Conservation (phyloP, 441 rosid species). For the Adansonia rubrostipa region DNA sequence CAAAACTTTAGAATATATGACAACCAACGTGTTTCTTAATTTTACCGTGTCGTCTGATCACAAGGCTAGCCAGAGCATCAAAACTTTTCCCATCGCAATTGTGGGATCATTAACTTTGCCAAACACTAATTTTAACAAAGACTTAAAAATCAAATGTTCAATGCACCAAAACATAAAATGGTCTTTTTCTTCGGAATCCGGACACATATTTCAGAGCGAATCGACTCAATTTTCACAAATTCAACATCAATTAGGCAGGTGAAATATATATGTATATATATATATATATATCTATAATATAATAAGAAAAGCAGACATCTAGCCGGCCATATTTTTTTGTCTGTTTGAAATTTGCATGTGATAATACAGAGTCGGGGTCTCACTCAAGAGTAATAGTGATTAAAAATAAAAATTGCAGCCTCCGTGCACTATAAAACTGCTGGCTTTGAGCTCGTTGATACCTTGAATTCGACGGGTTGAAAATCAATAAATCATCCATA, state of each 20-base stretch:
- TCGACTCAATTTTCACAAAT: background rate
- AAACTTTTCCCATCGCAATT: background rate
- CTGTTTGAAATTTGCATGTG: background rate
- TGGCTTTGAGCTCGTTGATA: background rate
- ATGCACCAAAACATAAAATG: background rate
- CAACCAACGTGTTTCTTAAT: background rate
- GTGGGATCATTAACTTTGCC: background rate
- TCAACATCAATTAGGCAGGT: background rate
- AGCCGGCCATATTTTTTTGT: background rate
- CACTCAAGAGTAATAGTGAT: too few relatives aligned
- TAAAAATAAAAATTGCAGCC: background rate
- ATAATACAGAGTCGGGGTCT: background rate
- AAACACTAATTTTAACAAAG: background rate
- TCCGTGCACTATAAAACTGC: background rate
- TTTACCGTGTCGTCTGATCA: background rate
- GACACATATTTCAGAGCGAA: background rate
- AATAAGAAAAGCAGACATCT: background rate
- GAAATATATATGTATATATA: too few relatives aligned
- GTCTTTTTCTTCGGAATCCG: background rate
- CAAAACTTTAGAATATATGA: background rate
- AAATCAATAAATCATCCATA: background rate
- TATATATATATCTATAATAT: too few relatives aligned
- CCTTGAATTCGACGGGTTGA: slow-evolving; percentile 7
- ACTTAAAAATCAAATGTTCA: background rate
- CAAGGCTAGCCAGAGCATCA: background rate